phyloP scores from a whole-genome alignment of 495 filamentous ascomycete genomes.

The Aspergillus incahuasiensis region DNA sequence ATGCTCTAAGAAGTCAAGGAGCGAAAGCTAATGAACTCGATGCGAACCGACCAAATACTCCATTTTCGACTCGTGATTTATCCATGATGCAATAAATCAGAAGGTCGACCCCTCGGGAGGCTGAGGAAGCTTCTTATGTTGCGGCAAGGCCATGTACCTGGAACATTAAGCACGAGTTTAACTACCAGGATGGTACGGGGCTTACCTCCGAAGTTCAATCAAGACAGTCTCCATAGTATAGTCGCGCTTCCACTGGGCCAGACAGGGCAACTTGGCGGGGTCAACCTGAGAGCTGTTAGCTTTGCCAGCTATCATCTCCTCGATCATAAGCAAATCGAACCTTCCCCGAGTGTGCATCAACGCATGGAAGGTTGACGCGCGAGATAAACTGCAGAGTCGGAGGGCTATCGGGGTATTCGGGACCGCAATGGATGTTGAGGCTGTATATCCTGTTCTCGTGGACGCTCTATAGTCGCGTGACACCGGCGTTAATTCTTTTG shows the following conservation, averaged over 20 bases:
- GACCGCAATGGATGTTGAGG: constrained; percentile 93
- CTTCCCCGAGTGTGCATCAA: constrained; percentile 71
- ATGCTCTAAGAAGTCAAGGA: constrained; percentile 33
- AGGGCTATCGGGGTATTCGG: constrained; percentile 81
- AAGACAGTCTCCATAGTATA: constrained; percentile 92
- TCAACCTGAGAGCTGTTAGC: constrained; percentile 59
- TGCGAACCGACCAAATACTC: constrained; percentile 33
- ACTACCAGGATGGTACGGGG: not conserved
- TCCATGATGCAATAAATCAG: constrained; percentile 23
- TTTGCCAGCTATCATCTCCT: not conserved
- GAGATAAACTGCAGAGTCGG: constrained; percentile 87
- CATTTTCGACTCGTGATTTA: constrained; percentile 20
- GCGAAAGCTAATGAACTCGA: constrained; percentile 26
- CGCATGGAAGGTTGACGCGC: constrained; percentile 91
- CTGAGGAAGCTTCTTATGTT: constrained; percentile 92
- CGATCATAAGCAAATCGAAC: constrained; percentile 31
- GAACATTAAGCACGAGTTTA: constrained; percentile 11
- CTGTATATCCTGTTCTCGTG: constrained; percentile 99
- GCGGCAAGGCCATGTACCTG: constrained; percentile 91
- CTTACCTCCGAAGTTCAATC: constrained; percentile 76
- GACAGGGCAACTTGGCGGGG: constrained; percentile 71
- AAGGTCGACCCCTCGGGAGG: constrained; percentile 85
- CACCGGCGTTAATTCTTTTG: not conserved
- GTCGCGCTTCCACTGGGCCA: constrained; percentile 83
- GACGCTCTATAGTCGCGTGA: constrained; percentile 59